Conservation (phyloP, 495 filamentous ascomycete species). For the Podospora australis region DNA sequence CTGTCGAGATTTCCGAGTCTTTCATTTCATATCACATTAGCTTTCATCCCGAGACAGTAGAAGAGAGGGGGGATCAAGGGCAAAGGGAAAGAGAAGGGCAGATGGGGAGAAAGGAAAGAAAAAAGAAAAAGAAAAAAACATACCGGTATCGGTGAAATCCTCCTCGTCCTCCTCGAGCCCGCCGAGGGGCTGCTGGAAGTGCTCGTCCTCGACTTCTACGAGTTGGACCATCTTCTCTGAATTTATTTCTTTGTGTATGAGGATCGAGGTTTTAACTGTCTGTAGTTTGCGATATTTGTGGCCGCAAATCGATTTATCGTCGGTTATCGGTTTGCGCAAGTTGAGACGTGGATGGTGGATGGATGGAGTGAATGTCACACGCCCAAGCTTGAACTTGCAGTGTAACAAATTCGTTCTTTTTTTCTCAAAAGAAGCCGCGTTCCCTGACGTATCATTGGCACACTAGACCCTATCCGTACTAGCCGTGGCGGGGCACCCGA, state of each 20-base stretch:
- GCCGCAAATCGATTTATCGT: too few species aligned
- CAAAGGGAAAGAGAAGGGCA: neutral
- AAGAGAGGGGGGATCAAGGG: neutral
- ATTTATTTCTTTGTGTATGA: slow-evolving; percentile 6
- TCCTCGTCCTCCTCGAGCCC: slow-evolving; percentile 73
- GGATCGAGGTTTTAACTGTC: too few species aligned
- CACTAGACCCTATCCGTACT: too few species aligned
- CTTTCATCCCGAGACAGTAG: neutral
- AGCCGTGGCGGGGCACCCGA: too few species aligned
- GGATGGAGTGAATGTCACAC: too few species aligned
- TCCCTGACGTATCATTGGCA: too few species aligned
- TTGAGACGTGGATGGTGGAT: too few species aligned
- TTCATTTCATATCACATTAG: slow-evolving; percentile 12
- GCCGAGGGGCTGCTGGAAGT: slow-evolving; percentile 71
- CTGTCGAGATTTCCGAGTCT: slow-evolving; percentile 63
- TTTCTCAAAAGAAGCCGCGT: too few species aligned
- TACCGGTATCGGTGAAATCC: slow-evolving; percentile 86
- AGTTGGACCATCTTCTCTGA: slow-evolving; percentile 84
- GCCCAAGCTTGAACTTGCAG: too few species aligned
- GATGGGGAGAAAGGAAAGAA: neutral
- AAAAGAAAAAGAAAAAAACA: slow-evolving; percentile 15
- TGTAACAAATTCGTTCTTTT: too few species aligned
- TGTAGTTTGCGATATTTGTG: too few species aligned
- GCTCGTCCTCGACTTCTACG: slow-evolving; percentile 90
- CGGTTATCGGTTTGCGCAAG: too few species aligned